Base-by-base conservation (phyloP, 768 basidiomycete genomes). In the Suillus decipiens region DNA sequence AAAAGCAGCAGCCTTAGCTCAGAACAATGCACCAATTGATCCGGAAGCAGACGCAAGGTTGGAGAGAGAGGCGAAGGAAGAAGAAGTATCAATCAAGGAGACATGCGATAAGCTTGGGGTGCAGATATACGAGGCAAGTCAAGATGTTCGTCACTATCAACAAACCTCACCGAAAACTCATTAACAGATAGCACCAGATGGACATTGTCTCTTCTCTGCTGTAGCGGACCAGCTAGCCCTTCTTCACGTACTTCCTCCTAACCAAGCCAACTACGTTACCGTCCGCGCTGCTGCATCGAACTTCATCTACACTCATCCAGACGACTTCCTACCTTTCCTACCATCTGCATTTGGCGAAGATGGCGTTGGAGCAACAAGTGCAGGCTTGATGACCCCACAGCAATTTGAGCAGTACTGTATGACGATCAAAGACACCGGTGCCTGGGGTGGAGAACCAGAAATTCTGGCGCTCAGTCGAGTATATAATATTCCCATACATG, bases 381-480 rank as follows among this genome's bases (percentile, higher is more conserved):
- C 84, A 31, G 94, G 92, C 4, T 68, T 94, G 11, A 95, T 98
- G 88, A 84, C 80, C 12, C 80, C 78, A 24, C 71, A 74, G 50
- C 81, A 88, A 70, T 94, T 91, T 69, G 78, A 84, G 57, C 77
- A 78, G 60, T 99, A 99, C 73, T 97, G 95, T 72, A 75, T 78
- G 61, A 80, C 83, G 12, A 88, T 99, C 34, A 87, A 87, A 47
- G 82, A 89, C 72, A 96, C 95, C 28, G 89, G 87, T n/a, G 84
- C 88, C 36, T 99, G 97, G 97, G 97, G 97, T 56, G 96, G 97
- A 41, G 95, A 99, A 78, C 96, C 95, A 8, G 97, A 99, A 82
- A 95, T 99, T 37, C 82, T 91, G 68, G 97, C 97, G 3, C 80
- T 99, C 17, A 89, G 90, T 71, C 82, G 89, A 58, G 86, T 87